Percentiles rank a stretch among this genome's conserved stretches.
Evolutionary conservation across 345 rosid genomes (phyloP).

Genomic region (Camelina hispida): DNA sequence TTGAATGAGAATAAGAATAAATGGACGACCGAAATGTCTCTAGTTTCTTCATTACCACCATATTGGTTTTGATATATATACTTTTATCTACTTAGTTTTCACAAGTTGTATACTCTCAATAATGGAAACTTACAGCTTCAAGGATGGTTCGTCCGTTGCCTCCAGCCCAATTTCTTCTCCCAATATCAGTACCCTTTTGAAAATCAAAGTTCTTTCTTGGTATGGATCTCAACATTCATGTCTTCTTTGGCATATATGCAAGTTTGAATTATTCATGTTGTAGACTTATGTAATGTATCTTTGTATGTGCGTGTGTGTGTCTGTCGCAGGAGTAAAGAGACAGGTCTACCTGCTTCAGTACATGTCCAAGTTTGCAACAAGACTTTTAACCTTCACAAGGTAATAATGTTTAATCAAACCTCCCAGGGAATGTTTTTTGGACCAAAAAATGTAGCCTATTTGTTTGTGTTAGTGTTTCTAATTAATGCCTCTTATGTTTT

Average conservation of each 20-base stretch:
- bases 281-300: not conserved
- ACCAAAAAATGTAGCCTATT: not conserved
- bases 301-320: not conserved
- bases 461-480: not conserved
- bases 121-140: slow-evolving; percentile 50
- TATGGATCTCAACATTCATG: slow-evolving; percentile 21
- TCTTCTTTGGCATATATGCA: not conserved
- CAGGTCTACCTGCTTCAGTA: slow-evolving; percentile 66
- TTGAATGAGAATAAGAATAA: not conserved
- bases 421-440: not conserved
- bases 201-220: slow-evolving; percentile 78
- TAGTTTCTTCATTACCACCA: slow-evolving; percentile 9
- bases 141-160: slow-evolving; percentile 53
- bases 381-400: slow-evolving; percentile 65
- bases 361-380: slow-evolving; percentile 36
- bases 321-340: slow-evolving; percentile 73
- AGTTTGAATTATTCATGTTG: not conserved
- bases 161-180: slow-evolving; percentile 48
- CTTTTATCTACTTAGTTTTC: not conserved
- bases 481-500: slow-evolving; percentile 14
- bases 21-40: not conserved
- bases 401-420: slow-evolving; percentile 6
- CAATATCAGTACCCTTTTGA: slow-evolving; percentile 62
- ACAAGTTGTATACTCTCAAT: not conserved
- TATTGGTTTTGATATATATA: not conserved